Evolutionary conservation across 225 moss, liverwort and hornwort species (phyloP), one percentile per base, ranked within the genome.

Genomic region (Pseudoscleropodium purum): DNA sequence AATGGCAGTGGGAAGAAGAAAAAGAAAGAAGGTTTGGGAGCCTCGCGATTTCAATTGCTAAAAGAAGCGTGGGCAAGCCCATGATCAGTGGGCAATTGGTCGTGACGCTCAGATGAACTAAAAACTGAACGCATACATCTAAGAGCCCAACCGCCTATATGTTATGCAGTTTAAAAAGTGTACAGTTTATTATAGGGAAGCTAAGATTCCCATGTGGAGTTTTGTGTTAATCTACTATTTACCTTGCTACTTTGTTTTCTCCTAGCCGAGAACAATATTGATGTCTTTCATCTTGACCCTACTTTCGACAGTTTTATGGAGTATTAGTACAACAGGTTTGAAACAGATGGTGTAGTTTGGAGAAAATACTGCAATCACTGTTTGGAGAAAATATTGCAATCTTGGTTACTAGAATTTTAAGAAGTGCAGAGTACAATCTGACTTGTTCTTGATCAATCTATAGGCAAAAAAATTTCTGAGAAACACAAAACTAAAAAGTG

Each of bases 31-130:
- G 86, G 89, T 84, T 88, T 90, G 66, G 92, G 90, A 86, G 92
- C 94, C 45, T 91, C 84, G 57, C 97, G 97, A 61, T 96, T 96
- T 91, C 95, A 92, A 45, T 91, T 97, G 75, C 90, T 97, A 79
- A 93, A 92, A 87, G 94, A 94, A 90, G 92, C 93, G 59, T 98
- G 96, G 97, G 93, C 91, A 90, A 89, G 91, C 61, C 90, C 91
- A 39, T 97, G 80, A 93, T 81, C 75, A 33, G 69, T 70, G 85
- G 68, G 39, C 52, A 70, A 81, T 66, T 79, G 69, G 49, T 60
- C 67, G 75, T 60, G 89, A 43, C 70, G 72, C 51, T 81, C 89
- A 89, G 85, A 64, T 73, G 86, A 86, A 56, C 29, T 90, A 72
- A 81, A 80, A 54, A 43, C 81, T 81, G 74, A 86, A 74, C 36